phyloP scores from a whole-genome alignment of 176 grass and related monocot species.

The Ensete ventricosum region DNA sequence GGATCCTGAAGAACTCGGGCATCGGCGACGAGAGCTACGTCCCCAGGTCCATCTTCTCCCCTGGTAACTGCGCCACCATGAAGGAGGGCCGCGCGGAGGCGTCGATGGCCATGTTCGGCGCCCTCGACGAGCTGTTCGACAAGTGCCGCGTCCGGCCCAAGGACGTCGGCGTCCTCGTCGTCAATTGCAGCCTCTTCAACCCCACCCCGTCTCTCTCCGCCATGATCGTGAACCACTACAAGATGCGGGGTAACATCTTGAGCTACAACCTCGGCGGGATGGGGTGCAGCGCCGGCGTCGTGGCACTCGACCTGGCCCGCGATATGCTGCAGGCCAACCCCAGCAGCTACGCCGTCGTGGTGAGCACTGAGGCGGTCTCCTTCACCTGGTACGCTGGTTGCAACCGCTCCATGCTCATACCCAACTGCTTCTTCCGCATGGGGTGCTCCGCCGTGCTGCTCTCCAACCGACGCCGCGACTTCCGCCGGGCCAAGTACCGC shows the following conservation, averaged over 20 bases:
- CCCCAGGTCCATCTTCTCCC: slow-evolving; percentile 2
- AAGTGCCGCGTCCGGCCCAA: slow-evolving; percentile 88
- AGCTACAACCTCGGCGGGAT: slow-evolving; percentile 99
- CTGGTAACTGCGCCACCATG: neutral
- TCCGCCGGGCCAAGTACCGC: slow-evolving; percentile 72
- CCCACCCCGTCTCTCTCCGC: slow-evolving; percentile 84
- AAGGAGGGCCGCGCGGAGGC: slow-evolving; percentile 18
- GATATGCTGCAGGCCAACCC: slow-evolving; percentile 95
- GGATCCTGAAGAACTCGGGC: slow-evolving; percentile 4
- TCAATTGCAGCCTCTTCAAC: slow-evolving; percentile 99
- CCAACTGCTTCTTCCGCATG: slow-evolving; percentile 80
- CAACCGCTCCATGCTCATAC: slow-evolving; percentile 83
- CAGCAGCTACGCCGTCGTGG: slow-evolving; percentile 60
- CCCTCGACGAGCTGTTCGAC: slow-evolving; percentile 52
- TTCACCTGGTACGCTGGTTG: slow-evolving; percentile 87
- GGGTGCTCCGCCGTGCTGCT: slow-evolving; percentile 75
- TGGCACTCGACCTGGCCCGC: slow-evolving; percentile 65
- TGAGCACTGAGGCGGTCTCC: slow-evolving; percentile 84
- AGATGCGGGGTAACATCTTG: slow-evolving; percentile 93
- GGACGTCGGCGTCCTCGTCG: slow-evolving; percentile 84
- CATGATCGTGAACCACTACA: slow-evolving; percentile 99
- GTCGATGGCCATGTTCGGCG: slow-evolving; percentile 7
- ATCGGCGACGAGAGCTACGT: slow-evolving; percentile 15
- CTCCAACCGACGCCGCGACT: slow-evolving; percentile 80
- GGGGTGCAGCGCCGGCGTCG: slow-evolving; percentile 91